Base-by-base conservation (phyloP, 2,329 filamentous ascomycete genomes). In the Colletotrichum godetiae region DNA sequence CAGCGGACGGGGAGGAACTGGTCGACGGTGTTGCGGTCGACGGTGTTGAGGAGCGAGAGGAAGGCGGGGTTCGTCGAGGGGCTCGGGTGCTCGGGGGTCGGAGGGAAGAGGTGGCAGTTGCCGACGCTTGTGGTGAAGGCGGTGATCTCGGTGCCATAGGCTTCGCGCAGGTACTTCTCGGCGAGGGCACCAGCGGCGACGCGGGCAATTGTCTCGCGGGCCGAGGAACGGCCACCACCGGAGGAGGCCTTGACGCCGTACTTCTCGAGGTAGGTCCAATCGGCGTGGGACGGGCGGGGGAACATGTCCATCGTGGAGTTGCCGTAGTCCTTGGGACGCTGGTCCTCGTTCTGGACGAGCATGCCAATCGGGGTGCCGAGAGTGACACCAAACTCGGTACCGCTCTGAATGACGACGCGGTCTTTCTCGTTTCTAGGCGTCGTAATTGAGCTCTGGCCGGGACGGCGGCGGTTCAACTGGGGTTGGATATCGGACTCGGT, bases 261-360 rank as follows among this genome's bases (percentile, higher is more conserved):
- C 86, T 98, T 98, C 83, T 98, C 94, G 74, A 98, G 88, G 85
- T 98, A 98, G 74, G 97, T 98, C 91, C 93, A 98, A 85, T 98
- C 96, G 73, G 97, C 96, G 84, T 98, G 97, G 81, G 92, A 95
- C 46, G 96, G 97, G 64, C 97, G 90, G 5, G 97, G 97, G 88
- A 93, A 98, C 75, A 92, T 86, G 84, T 98, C 94, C 91, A 98
- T 98, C 35, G 95, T 98, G 81, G 91, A 90, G 84, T 91, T 90
- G 69, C 94, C 94, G 84, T 98, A 98, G 86, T 99, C 97, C 81
- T 94, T 92, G 49, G 95, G 96, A 75, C 96, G 88, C 81, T 98
- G 95, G 82, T 98, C 95, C 86, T 98, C 92, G 83, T 98, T 98
- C 83, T 92, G 88, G 56, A 98, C 95, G 72, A 94, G 86, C 85